Evolutionary conservation across 73 alveolate genomes (phyloP).

Genomic region (Uronychia setigera): DNA sequence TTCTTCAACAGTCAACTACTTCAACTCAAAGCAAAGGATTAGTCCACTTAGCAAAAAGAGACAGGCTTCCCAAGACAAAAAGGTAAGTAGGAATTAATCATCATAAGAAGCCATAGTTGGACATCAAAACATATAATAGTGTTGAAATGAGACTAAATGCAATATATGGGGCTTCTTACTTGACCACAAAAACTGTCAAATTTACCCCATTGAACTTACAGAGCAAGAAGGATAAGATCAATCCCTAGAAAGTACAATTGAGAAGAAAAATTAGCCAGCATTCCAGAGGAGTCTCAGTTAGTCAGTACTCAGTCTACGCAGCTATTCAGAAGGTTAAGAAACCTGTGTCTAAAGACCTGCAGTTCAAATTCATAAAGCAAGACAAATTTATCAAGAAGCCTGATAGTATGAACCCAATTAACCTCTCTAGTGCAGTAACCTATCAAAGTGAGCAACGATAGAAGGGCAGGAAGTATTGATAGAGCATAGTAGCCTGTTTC

Average conservation of each 20-base stretch:
- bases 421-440: too few species aligned
- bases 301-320: background rate
- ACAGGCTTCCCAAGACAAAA: background rate
- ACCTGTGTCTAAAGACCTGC: too few species aligned
- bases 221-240: background rate
- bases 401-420: too few species aligned
- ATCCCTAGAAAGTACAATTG: background rate
- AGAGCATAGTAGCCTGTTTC: too few species aligned
- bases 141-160: background rate
- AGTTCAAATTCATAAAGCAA: too few species aligned
- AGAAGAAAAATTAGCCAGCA: background rate
- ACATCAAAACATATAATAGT: background rate
- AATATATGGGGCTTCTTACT: background rate
- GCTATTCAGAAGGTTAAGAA: background rate
- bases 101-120: background rate
- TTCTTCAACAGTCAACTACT: too few species aligned
- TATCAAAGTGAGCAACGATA: too few species aligned
- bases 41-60: background rate
- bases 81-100: too few species aligned
- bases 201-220: background rate
- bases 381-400: too few species aligned
- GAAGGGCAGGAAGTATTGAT: too few species aligned
- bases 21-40: too few species aligned
- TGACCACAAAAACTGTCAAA: background rate
- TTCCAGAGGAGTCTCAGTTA: background rate